Percentiles rank a stretch among this genome's conserved stretches.
These are phyloP conservation scores for Phialophora chinensis DNA, from an alignment of 2,329 filamentous ascomycete genomes.

Conservation along the genomic window DNA sequence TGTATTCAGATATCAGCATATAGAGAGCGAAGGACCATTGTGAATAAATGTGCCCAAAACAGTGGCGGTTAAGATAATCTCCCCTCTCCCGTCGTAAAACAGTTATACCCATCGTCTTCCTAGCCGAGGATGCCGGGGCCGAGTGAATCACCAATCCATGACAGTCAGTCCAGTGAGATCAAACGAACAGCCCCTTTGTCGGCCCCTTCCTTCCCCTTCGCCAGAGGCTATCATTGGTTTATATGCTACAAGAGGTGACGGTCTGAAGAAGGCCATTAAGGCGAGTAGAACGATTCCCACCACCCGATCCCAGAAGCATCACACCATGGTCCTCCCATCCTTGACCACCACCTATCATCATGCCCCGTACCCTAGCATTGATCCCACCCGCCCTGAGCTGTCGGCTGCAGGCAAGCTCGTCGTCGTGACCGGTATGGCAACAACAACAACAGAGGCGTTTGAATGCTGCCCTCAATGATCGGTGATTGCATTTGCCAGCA, in stretches of 20 bases:
- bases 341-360: slow-evolving; percentile 41
- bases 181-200: no score
- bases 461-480: no score
- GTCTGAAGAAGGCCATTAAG: background rate
- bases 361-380: slow-evolving; percentile 43
- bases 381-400: slow-evolving; percentile 40
- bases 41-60: background rate
- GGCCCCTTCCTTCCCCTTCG: no score
- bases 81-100: no score
- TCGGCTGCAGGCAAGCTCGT: slow-evolving; percentile 38
- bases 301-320: background rate
- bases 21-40: background rate
- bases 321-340: slow-evolving; percentile 14
- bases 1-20: background rate
- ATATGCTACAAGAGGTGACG: no score
- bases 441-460: no score
- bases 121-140: background rate
- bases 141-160: background rate
- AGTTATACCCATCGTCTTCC: background rate
- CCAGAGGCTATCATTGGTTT: no score
- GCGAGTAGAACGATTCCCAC: background rate
- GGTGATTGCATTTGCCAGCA: no score
- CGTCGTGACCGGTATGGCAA: slow-evolving; percentile 27
- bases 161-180: background rate
- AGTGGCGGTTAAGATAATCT: no score